Evolutionary conservation across 75 land plant species (phyloP).

Genomic region (Azolla pinnata): DNA sequence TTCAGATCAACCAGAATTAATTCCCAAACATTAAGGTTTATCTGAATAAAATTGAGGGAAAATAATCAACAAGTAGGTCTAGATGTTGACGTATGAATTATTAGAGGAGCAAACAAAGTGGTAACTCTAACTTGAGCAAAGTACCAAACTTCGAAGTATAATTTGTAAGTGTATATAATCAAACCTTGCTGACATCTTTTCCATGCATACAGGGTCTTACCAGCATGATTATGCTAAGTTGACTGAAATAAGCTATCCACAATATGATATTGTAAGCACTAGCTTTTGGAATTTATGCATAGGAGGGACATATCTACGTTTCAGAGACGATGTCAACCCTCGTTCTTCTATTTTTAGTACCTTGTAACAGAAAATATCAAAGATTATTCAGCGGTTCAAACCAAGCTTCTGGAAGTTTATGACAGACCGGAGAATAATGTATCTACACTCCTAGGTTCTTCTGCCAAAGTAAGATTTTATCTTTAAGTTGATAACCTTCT

Average conservation of each 20-base stretch:
- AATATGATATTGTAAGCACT: conserved; percentile 31
- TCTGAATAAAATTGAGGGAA: too few species aligned
- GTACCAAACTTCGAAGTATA: too few species aligned
- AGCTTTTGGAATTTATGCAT: neutral
- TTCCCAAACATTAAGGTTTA: too few species aligned
- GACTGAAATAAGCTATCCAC: conserved; percentile 28
- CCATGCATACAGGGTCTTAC: conserved; percentile 28
- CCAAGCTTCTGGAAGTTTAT: neutral
- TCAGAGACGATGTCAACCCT: too few species aligned
- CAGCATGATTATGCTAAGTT: conserved; percentile 34
- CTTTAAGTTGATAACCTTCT: neutral
- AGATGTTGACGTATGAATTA: too few species aligned
- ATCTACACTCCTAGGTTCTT: neutral
- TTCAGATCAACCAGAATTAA: too few species aligned
- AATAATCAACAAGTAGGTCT: too few species aligned
- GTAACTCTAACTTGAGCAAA: too few species aligned
- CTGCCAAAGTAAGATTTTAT: neutral
- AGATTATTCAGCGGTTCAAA: conserved; percentile 1
- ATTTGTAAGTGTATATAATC: neutral
- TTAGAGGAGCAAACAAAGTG: too few species aligned
- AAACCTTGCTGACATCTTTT: neutral
- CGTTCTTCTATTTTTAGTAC: neutral
- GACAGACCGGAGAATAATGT: neutral
- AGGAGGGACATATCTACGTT: too few species aligned
- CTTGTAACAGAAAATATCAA: conserved; percentile 1